These are phyloP conservation scores for Cladophialophora exuberans DNA, from an alignment of 2,329 filamentous ascomycete species.

Conservation along the genomic window DNA sequence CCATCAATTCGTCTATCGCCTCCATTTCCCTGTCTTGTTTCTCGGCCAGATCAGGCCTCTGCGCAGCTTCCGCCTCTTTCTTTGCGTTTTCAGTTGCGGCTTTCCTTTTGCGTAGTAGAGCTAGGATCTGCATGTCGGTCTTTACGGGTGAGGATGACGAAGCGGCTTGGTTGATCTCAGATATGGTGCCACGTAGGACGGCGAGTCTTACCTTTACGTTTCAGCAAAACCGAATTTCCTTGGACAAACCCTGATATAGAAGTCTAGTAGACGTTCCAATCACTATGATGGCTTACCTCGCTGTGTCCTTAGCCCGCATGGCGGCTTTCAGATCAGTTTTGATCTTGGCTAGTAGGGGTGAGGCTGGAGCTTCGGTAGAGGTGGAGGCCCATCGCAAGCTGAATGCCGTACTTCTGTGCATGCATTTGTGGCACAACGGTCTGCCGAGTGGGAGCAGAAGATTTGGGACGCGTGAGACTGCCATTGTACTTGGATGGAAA, in stretches of 20 bases:
- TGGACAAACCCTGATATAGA: background rate
- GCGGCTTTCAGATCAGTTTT: slow-evolving; percentile 52
- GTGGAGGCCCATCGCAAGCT: slow-evolving; percentile 45
- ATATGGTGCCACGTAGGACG: slow-evolving; percentile 53
- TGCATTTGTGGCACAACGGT: slow-evolving; percentile 22
- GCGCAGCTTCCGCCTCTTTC: slow-evolving; percentile 45
- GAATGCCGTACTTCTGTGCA: slow-evolving; percentile 4
- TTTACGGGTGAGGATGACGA: slow-evolving; percentile 50
- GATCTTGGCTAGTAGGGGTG: slow-evolving; percentile 48
- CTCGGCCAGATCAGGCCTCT: slow-evolving; percentile 48
- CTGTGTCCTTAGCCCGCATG: slow-evolving; percentile 54
- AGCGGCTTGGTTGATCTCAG: slow-evolving; percentile 54
- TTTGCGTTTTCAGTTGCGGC: slow-evolving; percentile 43
- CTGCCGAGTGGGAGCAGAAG: slow-evolving; percentile 2
- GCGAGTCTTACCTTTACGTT: slow-evolving; percentile 43
- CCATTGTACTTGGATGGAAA: background rate
- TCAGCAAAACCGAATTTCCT: background rate
- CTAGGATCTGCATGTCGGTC: slow-evolving; percentile 51
- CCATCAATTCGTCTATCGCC: slow-evolving; percentile 50
- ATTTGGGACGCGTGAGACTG: slow-evolving; percentile 5
- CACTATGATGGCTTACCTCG: slow-evolving; percentile 39
- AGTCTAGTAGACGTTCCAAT: slow-evolving; percentile 3
- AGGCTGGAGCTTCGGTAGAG: slow-evolving; percentile 38
- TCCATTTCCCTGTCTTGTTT: slow-evolving; percentile 49
- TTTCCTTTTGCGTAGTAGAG: slow-evolving; percentile 50